Base-by-base conservation (phyloP, 768 basidiomycete genomes). In the Auricularia cornea region DNA sequence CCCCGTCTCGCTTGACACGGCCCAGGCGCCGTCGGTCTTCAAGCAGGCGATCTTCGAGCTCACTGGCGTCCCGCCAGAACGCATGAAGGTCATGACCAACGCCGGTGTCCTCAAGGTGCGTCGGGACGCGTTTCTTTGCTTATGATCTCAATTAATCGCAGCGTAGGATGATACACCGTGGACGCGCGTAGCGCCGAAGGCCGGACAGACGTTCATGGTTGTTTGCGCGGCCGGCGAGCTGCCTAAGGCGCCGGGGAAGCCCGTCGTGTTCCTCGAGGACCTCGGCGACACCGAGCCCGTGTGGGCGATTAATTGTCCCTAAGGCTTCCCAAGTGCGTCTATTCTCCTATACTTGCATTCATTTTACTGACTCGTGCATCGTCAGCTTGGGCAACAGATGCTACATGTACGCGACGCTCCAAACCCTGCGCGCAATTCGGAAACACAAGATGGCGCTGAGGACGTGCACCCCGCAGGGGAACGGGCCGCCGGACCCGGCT, bases 81-180 rank as follows among this genome's bases (percentile, higher is more conserved):
- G 94, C 59, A 95, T 97, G 92, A 99, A 98, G 77, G 89, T 98
- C 67, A 94, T 97, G 90, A 82, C 95, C 72, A 98, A 97, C 72
- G 90, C 90, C 61, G 90, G 89, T 40, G 81, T 93, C 62, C 83
- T 97, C 69, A 96, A 95, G 84, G 93, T 91, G 70, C 61, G 79
- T 76, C 20, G 3, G 32, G 40, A 56, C 10, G n/a, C n/a, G n/a
- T n/a, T n/a, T n/a, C n/a, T n/a, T n/a, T n/a, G n/a, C n/a, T n/a
- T n/a, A n/a, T n/a, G n/a, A n/a, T n/a, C n/a, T n/a, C n/a, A n/a
- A n/a, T n/a, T n/a, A n/a, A n/a, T n/a, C n/a, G n/a, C n/a, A n/a
- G n/a, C 61, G 11, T 65, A 94, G 91, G 94, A 97, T 66, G 93
- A 96, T 67, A 83, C 90, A 0, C 85, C 89, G 63, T 89, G 95